These are phyloP conservation scores for Aspergillus felis DNA, from an alignment of 2,329 filamentous ascomycete species.

Conservation along the genomic window DNA sequence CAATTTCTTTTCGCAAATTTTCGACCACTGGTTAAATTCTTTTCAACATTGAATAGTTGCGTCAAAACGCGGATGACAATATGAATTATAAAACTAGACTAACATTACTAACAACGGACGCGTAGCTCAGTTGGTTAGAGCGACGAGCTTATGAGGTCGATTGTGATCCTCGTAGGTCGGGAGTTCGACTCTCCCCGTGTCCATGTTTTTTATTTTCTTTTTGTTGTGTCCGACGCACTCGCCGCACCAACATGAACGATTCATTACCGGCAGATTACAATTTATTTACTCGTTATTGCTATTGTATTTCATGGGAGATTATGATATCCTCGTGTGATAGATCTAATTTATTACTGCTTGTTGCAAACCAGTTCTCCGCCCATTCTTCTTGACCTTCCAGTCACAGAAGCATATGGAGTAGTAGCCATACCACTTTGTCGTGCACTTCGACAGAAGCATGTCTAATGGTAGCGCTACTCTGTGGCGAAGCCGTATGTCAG, in stretches of 20 bases:
- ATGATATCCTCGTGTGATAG: background rate
- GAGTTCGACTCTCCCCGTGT: background rate
- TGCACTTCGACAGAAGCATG: too few relatives aligned
- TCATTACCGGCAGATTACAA: background rate
- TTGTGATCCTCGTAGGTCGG: background rate
- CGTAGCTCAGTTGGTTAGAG: background rate
- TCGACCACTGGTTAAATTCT: background rate
- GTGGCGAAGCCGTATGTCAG: too few relatives aligned
- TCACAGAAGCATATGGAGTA: too few relatives aligned
- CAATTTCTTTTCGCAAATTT: background rate
- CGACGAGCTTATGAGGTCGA: background rate
- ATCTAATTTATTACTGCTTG: background rate
- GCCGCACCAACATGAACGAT: too few relatives aligned
- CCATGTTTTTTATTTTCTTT: background rate
- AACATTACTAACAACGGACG: background rate
- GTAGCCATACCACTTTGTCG: too few relatives aligned
- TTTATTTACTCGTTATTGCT: background rate
- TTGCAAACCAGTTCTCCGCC: background rate
- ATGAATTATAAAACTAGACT: background rate
- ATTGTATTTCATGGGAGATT: too few relatives aligned
- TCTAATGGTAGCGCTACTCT: too few relatives aligned
- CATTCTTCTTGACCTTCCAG: too few relatives aligned
- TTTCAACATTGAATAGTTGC: too few relatives aligned
- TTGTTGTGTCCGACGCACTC: background rate
- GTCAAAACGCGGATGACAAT: rapidly evolving